Conservation (phyloP, 164 flowering plant species). For the Protea cynaroides region DNA sequence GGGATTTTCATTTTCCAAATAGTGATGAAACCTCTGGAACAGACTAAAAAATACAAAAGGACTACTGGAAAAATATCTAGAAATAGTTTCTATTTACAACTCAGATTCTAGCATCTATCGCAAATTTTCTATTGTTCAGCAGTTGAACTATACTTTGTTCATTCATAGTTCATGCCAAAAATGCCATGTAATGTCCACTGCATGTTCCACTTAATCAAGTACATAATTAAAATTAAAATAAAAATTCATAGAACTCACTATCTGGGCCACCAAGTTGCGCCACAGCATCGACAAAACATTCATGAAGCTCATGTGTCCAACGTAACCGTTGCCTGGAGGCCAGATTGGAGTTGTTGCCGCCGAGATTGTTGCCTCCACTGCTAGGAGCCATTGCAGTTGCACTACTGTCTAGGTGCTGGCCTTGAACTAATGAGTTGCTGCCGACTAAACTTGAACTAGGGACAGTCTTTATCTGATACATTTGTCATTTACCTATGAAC, state of each 20-base stretch:
- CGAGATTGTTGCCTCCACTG: conserved; percentile 38
- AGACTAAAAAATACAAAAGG: no score
- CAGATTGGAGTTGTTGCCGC: conserved; percentile 38
- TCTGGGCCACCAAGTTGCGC: conserved; percentile 97
- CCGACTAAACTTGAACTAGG: conserved; percentile 33
- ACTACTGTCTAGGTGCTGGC: conserved; percentile 33
- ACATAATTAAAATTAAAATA: not conserved
- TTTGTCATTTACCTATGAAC: conserved; percentile 24
- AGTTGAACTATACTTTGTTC: not conserved
- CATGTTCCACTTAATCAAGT: not conserved
- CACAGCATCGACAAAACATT: conserved; percentile 91
- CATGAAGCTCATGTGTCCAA: conserved; percentile 95
- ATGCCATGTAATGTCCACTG: not conserved
- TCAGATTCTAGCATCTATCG: no score
- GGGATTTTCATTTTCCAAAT: no score
- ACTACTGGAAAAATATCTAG: no score
- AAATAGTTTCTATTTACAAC: no score
- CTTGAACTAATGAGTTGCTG: conserved; percentile 25
- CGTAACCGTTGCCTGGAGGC: conserved; percentile 84
- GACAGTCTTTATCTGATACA: conserved; percentile 31
- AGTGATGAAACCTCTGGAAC: no score
- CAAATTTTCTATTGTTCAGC: not conserved
- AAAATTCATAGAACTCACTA: conserved; percentile 39
- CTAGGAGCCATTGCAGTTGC: conserved; percentile 32
- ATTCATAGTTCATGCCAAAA: not conserved